A percentile compares a stretch with the other conserved stretches of the same genome.
Evolutionary conservation across 1,284 basidiomycete genomes (phyloP).

Genomic region (Spongispora temasekensis): DNA sequence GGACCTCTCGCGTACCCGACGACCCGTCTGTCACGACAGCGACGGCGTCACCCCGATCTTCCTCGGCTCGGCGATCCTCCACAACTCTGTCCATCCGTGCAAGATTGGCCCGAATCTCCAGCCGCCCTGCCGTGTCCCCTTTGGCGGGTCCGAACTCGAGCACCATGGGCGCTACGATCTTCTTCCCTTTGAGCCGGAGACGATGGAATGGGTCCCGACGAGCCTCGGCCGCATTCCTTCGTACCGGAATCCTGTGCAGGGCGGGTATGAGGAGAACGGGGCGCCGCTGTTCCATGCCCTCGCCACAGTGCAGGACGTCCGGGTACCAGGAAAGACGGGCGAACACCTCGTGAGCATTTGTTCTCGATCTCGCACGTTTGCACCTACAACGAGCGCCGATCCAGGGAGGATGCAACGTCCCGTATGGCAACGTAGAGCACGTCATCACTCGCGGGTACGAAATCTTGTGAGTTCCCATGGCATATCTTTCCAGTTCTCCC

Average conservation of each 20-base stretch:
- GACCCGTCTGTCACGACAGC: slow-evolving; percentile 51
- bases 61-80: slow-evolving; percentile 69
- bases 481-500: not conserved
- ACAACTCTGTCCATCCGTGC: slow-evolving; percentile 73
- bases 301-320: slow-evolving; percentile 47
- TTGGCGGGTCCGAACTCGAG: slow-evolving; percentile 58
- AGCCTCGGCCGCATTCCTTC: slow-evolving; percentile 58
- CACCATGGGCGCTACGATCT: slow-evolving; percentile 70
- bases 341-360: slow-evolving; percentile 58
- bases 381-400: slow-evolving; percentile 22
- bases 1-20: slow-evolving; percentile 39
- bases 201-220: slow-evolving; percentile 72
- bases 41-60: slow-evolving; percentile 60
- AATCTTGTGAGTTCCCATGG: slow-evolving; percentile 50
- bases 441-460: slow-evolving; percentile 50
- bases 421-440: slow-evolving; percentile 46
- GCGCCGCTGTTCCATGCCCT: slow-evolving; percentile 56
- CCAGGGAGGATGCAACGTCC: slow-evolving; percentile 46
- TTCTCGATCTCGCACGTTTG: slow-evolving; percentile 6
- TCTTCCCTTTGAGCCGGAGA: slow-evolving; percentile 60
- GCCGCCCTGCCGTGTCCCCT: slow-evolving; percentile 58
- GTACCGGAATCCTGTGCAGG: slow-evolving; percentile 53
- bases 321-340: slow-evolving; percentile 72
- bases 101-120: slow-evolving; percentile 65
- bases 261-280: slow-evolving; percentile 49